Conservation (phyloP, 2,329 filamentous ascomycete species). For the Sporothrix sp. region DNA sequence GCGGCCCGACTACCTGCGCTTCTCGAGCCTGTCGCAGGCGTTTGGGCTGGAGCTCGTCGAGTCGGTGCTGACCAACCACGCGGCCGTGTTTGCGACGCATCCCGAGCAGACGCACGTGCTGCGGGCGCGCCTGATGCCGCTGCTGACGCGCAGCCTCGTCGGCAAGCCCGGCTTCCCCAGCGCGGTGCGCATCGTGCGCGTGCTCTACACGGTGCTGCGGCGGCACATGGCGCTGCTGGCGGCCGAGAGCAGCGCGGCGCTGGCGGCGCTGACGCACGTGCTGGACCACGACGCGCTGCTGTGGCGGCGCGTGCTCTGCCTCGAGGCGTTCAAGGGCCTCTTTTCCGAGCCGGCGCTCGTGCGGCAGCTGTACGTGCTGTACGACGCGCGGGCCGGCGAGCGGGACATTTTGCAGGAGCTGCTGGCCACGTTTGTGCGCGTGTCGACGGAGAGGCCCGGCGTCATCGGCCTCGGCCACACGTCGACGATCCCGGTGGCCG, state of each 20-base stretch:
- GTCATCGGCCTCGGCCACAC: conserved; percentile 84
- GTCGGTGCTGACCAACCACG: conserved; percentile 77
- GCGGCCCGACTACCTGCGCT: conserved; percentile 69
- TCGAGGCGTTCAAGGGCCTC: conserved; percentile 82
- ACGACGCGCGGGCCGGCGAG: conserved; percentile 62
- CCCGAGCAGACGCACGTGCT: conserved; percentile 73
- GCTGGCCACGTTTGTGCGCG: conserved; percentile 78
- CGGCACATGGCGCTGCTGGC: conserved; percentile 66
- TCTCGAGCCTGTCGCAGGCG: conserved; percentile 66
- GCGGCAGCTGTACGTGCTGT: conserved; percentile 68
- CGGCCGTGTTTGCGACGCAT: conserved; percentile 67
- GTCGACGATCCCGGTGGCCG: conserved; percentile 67
- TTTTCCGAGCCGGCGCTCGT: conserved; percentile 74
- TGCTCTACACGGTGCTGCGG: conserved; percentile 72
- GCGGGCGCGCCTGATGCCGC: conserved; percentile 67
- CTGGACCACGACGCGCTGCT: conserved; percentile 73
- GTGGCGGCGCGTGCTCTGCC: conserved; percentile 84
- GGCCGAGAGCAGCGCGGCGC: conserved; percentile 70
- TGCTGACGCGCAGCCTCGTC: conserved; percentile 67
- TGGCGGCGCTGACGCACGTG: conserved; percentile 73
- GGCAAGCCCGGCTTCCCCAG: conserved; percentile 72
- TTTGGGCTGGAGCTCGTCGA: conserved; percentile 90
- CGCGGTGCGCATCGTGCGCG: conserved; percentile 70
- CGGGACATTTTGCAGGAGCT: conserved; percentile 73
- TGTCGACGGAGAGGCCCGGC: conserved; percentile 82